Evolutionary conservation across 2,329 filamentous ascomycete species (phyloP), one percentile per base, ranked within the genome.

Genomic region (Arthrobotrys sphaeroides): DNA sequence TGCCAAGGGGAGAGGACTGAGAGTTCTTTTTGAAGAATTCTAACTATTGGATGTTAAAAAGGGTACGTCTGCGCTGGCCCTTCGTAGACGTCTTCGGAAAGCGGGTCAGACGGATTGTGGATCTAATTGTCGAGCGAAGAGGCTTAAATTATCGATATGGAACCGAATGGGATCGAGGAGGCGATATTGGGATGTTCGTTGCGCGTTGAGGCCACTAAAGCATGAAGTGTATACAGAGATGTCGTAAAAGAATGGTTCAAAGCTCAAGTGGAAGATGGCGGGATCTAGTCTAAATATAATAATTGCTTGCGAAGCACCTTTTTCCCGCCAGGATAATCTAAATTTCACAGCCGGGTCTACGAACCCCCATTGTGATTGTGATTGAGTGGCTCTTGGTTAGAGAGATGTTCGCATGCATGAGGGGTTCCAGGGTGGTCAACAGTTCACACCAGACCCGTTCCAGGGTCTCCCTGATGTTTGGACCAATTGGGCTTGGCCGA

Each of bases 251-350:
- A 16, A 9, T 38, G 22, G n/a, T 20, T 18, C 33, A 7, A 33
- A 55, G 31, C 18, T 53, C 18, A 61, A 62, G 61, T n/a, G 53
- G 38, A 45, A 9, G 24, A 22, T 22, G 36, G 40, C n/a, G 26
- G 60, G 22, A 38, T 33, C 53, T 60, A 55, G 47, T 74, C 70
- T 68, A 74, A 68, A 62, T 74, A 74, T 74, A 68, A 74, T 74
- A 64, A 64, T 47, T 62, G 38, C 62, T 64, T 47, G 61, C 55
- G 62, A 74, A 53, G 47, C n/a, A n/a, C 43, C 43, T 62, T 33
- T 53, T 43, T 43, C 55, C 43, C 13, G 16, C n/a, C 10, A 26
- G 2, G 9, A 3, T 3, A 13, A 12, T 31, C 16, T 22, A n/a
- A 49, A 47, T 47, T 38, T 45, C 42, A 36, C 20, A n/a, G n/a